A percentile compares a stretch with the other conserved stretches of the same genome.
These are phyloP conservation scores for Earliella scabrosa DNA, from an alignment of 1,284 basidiomycete species.

Conservation along the genomic window DNA sequence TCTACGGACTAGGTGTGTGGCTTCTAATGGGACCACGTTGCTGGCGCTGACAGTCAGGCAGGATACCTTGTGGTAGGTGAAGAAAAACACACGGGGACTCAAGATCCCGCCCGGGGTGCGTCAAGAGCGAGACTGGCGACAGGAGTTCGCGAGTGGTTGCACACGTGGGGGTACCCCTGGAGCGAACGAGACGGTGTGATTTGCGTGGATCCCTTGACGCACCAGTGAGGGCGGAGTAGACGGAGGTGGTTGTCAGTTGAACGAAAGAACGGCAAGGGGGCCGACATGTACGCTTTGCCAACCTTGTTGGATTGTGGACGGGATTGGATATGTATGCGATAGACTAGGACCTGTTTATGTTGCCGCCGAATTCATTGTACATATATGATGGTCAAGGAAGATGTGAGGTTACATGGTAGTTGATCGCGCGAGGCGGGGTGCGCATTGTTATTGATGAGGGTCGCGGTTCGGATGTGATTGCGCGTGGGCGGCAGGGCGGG, in stretches of 20 bases:
- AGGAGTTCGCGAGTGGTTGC: slow-evolving; percentile 88
- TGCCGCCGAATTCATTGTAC: not conserved
- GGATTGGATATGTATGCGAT: slow-evolving; percentile 12
- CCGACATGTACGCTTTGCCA: slow-evolving; percentile 3
- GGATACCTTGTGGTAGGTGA: slow-evolving; percentile 93
- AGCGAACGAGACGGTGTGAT: slow-evolving; percentile 89
- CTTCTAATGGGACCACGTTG: not conserved
- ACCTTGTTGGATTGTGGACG: not conserved
- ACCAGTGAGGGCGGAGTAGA: slow-evolving; percentile 35
- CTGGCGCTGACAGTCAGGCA: slow-evolving; percentile 34
- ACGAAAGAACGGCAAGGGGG: slow-evolving; percentile 6
- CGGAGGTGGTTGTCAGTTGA: not conserved
- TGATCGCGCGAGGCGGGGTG: too few species aligned
- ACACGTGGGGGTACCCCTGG: slow-evolving; percentile 96
- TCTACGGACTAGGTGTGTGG: slow-evolving; percentile 73
- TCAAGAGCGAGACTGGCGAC: slow-evolving; percentile 82
- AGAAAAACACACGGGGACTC: slow-evolving; percentile 92
- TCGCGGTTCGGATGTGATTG: too few species aligned
- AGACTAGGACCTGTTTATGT: too few species aligned
- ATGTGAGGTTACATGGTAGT: too few species aligned
- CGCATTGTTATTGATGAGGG: too few species aligned
- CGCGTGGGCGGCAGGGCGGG: too few species aligned
- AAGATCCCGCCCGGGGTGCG: slow-evolving; percentile 80
- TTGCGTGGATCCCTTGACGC: slow-evolving; percentile 85
- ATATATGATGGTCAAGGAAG: too few species aligned